Percentiles rank a stretch among this genome's conserved stretches.
phyloP scores from a whole-genome alignment of 257 asterid species.

The Anisodus acutangulus region DNA sequence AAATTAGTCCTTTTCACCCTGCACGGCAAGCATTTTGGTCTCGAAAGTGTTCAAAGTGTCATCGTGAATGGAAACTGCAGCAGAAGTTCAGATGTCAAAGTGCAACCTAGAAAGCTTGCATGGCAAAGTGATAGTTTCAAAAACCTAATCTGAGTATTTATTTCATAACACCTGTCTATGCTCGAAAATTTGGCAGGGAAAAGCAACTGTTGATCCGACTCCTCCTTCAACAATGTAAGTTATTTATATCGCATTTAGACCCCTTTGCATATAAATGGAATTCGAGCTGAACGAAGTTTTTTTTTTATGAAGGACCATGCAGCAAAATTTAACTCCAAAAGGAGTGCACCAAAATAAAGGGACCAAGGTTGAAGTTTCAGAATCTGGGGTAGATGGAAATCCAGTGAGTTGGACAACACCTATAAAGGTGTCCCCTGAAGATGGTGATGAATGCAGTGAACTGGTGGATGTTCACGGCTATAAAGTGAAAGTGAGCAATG shows the following conservation, averaged over 20 bases:
- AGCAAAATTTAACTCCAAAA: not conserved
- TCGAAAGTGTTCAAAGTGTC: not conserved
- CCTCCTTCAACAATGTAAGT: constrained; percentile 28
- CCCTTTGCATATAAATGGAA: not conserved
- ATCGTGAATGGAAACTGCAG: not conserved
- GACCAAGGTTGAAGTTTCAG: constrained; percentile 7
- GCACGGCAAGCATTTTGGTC: not conserved
- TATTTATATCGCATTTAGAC: not conserved
- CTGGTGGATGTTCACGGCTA: constrained; percentile 44
- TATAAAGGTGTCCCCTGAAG: not conserved
- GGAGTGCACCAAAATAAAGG: not conserved
- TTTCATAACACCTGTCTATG: not conserved
- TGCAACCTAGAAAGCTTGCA: not conserved
- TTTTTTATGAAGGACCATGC: not conserved
- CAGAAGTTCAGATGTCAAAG: not conserved
- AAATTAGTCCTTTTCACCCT: not conserved
- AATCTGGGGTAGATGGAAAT: not conserved
- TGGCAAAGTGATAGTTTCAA: not conserved
- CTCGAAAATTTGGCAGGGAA: constrained; percentile 23
- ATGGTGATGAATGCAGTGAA: constrained; percentile 25
- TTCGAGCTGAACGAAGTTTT: not conserved
- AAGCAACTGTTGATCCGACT: not conserved
- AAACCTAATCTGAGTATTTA: not conserved
- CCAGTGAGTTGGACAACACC: constrained; percentile 9
- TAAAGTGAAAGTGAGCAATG: constrained; percentile 39